phyloP scores from a whole-genome alignment of 192 early-diverging fungal species.

The Mortierella antarctica region DNA sequence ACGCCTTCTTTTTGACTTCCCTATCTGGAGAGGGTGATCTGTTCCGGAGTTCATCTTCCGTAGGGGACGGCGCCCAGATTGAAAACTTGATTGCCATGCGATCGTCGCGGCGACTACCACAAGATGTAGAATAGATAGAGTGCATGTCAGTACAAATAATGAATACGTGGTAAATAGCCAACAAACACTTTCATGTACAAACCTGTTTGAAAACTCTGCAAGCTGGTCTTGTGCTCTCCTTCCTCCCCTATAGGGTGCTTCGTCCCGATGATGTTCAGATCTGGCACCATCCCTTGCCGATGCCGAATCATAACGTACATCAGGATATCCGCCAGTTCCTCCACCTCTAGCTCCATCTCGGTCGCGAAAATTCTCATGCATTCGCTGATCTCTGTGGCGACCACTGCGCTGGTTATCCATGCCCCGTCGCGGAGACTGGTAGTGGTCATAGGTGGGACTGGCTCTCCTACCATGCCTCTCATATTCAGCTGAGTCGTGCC shows the following conservation, averaged over 20 bases:
- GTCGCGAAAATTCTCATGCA: background rate
- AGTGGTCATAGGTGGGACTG: constrained; percentile 29
- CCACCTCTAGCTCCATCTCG: background rate
- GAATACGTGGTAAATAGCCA: background rate
- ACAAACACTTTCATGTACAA: background rate
- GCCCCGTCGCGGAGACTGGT: constrained; percentile 2
- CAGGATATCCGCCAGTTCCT: background rate
- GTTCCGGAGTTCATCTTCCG: constrained; percentile 61
- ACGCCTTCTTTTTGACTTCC: constrained; percentile 38
- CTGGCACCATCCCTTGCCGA: constrained; percentile 1
- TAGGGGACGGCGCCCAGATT: constrained; percentile 68
- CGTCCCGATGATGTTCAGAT: constrained; percentile 4
- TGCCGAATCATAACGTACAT: background rate
- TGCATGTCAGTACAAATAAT: background rate
- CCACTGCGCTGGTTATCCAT: background rate
- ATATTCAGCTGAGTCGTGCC: too few relatives aligned
- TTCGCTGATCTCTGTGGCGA: constrained; percentile 2
- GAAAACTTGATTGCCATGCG: constrained; percentile 57
- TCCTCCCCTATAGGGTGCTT: constrained; percentile 28
- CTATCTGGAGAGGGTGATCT: constrained; percentile 30
- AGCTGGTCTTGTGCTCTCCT: constrained; percentile 16
- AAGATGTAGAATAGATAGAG: background rate
- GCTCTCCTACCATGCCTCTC: background rate
- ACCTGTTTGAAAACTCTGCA: constrained; percentile 38
- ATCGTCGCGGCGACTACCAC: constrained; percentile 46